Evolutionary conservation across 371 early-diverging fungal species (phyloP), one percentile per base, ranked within the genome.

Genomic region (Rhizopus stolonifer): DNA sequence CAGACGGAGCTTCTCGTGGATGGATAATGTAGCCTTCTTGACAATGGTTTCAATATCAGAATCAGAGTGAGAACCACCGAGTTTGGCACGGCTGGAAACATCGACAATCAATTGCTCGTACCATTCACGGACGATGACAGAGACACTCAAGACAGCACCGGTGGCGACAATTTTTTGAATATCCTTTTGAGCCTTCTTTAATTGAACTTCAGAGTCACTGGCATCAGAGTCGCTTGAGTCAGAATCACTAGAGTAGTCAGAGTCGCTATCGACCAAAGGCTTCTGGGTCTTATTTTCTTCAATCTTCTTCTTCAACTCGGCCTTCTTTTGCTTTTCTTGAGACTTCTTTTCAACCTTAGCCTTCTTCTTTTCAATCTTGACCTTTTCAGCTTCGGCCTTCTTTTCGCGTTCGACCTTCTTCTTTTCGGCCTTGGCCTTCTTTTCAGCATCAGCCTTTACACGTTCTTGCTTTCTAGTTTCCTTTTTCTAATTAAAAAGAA

Each of bases 1-100:
- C 5, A 60, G 15, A n/a, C 43, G 50, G 23, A 67, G 48, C 9
- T 48, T 60, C 36, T 67, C 54, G 13, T 46, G 52, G 38, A 67
- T 57, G 2, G 17, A 34, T 31, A 49, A 34, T 15, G 40, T 59
- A 43, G 69, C 54, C 45, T 66, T 58, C 21, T 57, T 49, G 49
- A 69, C 57, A 45, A 69, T 64, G 4, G 50, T 31, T 25, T 72
- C 68, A 48, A 72, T 67, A 18, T 72, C 73, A 14, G 53, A 38
- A 13, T 31, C 36, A 22, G 60, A 57, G 15, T 45, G 54, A 5
- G 61, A 58, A 8, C 73, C 69, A 34, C 73, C 67, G 38, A 64
- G 46, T 51, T 63, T 66, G 21, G 65, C 60, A 13, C 73, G 54
- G 26, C 47, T 42, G 23, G 69, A 63, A 5, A 72, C 58, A 46